Percentiles rank a stretch among this genome's conserved stretches.
Evolutionary conservation across 495 filamentous ascomycete genomes (phyloP).

Genomic region (Xylaria telfairii): DNA sequence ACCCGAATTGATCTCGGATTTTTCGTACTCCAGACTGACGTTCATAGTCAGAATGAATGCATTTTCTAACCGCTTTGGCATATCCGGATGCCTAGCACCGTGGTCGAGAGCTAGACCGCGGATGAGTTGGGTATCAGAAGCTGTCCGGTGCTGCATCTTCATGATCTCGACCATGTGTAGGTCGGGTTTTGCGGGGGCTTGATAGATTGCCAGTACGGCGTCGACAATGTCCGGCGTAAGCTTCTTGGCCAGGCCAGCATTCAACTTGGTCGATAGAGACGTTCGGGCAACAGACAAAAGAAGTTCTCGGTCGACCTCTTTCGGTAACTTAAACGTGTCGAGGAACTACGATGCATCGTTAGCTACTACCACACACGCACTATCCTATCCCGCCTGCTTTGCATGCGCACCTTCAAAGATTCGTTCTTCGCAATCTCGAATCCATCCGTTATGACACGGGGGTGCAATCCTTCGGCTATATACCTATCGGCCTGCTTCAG

Average conservation of each 20-base stretch:
- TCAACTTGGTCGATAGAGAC: constrained; percentile 93
- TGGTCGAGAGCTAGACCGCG: constrained; percentile 92
- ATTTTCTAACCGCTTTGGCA: constrained; percentile 96
- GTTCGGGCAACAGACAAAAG: constrained; percentile 92
- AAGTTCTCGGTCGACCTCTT: constrained; percentile 89
- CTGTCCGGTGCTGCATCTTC: constrained; percentile 99
- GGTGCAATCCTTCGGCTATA: constrained; percentile 93
- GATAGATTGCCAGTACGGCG: constrained; percentile 91
- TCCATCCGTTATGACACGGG: constrained; percentile 94
- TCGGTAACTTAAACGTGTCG: constrained; percentile 87
- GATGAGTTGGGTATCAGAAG: constrained; percentile 95
- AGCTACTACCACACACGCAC: background rate
- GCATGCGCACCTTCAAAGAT: constrained; percentile 73
- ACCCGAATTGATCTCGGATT: constrained; percentile 97
- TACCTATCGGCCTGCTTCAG: constrained; percentile 96
- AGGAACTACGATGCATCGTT: constrained; percentile 70
- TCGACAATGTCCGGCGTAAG: constrained; percentile 95
- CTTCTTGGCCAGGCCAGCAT: constrained; percentile 83
- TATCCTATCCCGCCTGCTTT: background rate
- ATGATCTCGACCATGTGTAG: constrained; percentile 99
- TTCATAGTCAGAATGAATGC: constrained; percentile 95
- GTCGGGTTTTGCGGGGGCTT: constrained; percentile 88
- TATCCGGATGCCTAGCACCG: constrained; percentile 95
- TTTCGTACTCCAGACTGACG: constrained; percentile 97
- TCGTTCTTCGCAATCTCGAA: constrained; percentile 97